Evolutionary conservation across 139 green algal species (phyloP), one percentile per base, ranked within the genome.

Genomic region (Limnomonas spitsbergensis): DNA sequence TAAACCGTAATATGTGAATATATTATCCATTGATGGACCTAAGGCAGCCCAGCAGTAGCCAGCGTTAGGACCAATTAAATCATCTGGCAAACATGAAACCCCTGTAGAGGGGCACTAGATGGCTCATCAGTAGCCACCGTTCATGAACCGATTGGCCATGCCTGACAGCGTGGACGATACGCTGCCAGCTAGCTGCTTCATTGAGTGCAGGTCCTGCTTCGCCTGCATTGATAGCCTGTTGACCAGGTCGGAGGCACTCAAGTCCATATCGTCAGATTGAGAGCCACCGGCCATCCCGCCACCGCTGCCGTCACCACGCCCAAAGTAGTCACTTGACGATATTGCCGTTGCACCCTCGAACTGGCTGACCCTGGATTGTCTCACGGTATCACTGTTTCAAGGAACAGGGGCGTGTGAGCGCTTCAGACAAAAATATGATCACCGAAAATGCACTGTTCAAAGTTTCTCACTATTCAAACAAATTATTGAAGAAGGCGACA

Each of bases 291-390:
- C 24, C 26, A 32, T 27, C 4, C 20, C 4, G 56, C 56, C 56
- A 69, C 4, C 9, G 36, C 29, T 32, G 35, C 68, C 36, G 14
- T 74, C 35, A 36, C 52, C 38, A 40, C 24, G 31, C 14, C 72
- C 75, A 82, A 95, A 97, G 83, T 92, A 98, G 40, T 93, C 92
- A 1, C 90, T 89, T 0, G 86, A 94, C 7, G 86, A 93, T 74
- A 97, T 98, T 47, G 93, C 85, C 6, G 76, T 77, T 0, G 93
- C 85, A 32, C 89, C 88, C 67, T 87, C 74, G 77, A 92, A 90
- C 68, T 82, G 80, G 3, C 67, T 76, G 35, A 88, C 75, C 3
- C 83, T 79, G 4, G 77, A 70, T 70, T 82, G 76, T 1, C 42
- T 75, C 54, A 82, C 81, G 9, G 53, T 2, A 53, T 82, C 76